Conservation (phyloP, 768 basidiomycete genomes). For the Lyophyllum shimeji region DNA sequence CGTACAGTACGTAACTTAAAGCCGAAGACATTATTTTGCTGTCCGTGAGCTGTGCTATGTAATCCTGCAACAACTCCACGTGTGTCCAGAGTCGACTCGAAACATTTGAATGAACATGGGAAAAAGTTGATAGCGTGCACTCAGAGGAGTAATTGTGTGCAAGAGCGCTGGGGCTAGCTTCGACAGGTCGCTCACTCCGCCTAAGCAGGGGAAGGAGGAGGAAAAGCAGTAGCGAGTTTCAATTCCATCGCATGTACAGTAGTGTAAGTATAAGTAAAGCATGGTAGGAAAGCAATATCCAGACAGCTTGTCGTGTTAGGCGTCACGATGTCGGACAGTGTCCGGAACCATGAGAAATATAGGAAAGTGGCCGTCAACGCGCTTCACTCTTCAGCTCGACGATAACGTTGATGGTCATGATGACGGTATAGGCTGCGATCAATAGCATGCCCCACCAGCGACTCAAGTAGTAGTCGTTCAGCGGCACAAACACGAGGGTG, state of each 20-base stretch:
- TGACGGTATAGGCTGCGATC: constrained; percentile 65
- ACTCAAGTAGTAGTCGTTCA: constrained; percentile 80
- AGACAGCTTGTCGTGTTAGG: no score
- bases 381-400: constrained; percentile 60
- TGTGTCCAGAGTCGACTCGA: no score
- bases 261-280: background rate
- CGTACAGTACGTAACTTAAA: no score
- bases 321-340: background rate
- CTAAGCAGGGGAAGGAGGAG: background rate
- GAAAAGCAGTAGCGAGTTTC: background rate
- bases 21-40: no score
- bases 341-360: background rate
- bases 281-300: background rate
- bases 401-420: constrained; percentile 78
- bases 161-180: no score
- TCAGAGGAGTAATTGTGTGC: no score
- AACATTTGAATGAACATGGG: no score
- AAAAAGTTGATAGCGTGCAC: no score
- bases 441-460: constrained; percentile 81
- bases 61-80: no score
- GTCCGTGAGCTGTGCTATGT: no score
- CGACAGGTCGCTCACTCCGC: no score
- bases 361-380: background rate
- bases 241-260: background rate
- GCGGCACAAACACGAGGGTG: constrained; percentile 82